Conservation (phyloP, 2,329 filamentous ascomycete genomes). For the Penicillium oxalicum region DNA sequence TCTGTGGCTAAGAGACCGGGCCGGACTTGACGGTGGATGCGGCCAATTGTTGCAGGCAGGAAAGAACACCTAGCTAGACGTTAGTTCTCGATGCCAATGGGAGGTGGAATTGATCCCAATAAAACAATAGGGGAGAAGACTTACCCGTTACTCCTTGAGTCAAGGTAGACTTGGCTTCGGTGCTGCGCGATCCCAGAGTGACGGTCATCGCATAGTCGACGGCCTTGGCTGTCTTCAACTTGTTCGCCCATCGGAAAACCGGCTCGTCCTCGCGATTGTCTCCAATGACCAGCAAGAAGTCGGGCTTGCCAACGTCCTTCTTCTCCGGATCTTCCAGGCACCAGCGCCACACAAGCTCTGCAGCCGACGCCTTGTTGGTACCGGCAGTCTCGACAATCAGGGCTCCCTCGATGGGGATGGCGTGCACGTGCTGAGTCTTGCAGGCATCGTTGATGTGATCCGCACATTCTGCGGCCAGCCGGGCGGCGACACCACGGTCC, state of each 20-base stretch:
- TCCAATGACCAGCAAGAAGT: conserved; percentile 85
- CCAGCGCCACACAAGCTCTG: conserved; percentile 63
- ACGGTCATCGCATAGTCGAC: conserved; percentile 74
- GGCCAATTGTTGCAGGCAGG: conserved; percentile 50
- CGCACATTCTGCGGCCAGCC: conserved; percentile 82
- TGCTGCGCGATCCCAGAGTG: conserved; percentile 79
- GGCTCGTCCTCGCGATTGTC: conserved; percentile 91
- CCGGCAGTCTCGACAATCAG: conserved; percentile 79
- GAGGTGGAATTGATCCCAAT: conserved; percentile 1
- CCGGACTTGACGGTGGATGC: conserved; percentile 9
- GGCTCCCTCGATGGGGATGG: conserved; percentile 70
- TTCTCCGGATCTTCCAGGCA: conserved; percentile 53
- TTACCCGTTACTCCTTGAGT: conserved; percentile 88
- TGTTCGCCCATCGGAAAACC: conserved; percentile 91
- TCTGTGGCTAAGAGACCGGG: neutral
- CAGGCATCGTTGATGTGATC: conserved; percentile 95
- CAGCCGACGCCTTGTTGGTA: conserved; percentile 82
- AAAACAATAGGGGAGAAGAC: conserved; percentile 25
- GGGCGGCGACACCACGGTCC: conserved; percentile 66
- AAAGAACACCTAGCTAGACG: conserved; percentile 42
- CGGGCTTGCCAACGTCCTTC: conserved; percentile 45
- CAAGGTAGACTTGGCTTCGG: conserved; percentile 75
- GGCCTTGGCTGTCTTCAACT: conserved; percentile 53
- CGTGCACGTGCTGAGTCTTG: conserved; percentile 74
- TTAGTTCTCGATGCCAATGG: conserved; percentile 4